Base-by-base conservation (phyloP, 2,329 filamentous ascomycete species). In the Xylariaceae sp. region DNA sequence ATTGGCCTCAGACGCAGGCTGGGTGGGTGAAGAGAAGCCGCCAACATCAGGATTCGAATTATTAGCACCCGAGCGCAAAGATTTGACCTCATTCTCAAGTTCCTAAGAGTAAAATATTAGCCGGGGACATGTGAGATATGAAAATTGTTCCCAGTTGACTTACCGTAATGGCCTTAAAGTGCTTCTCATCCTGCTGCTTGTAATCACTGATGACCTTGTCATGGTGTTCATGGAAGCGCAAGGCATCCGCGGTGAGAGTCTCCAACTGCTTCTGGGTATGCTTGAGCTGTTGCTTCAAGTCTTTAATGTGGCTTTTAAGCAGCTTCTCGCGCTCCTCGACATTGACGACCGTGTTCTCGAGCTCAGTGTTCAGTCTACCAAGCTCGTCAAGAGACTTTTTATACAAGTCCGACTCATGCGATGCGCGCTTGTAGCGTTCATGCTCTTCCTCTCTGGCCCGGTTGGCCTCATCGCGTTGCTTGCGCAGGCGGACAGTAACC, bases 81-180 rank as follows among this genome's bases (percentile, higher is more conserved):
- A n/a, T 31, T 59, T 57, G 3, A 61, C 45, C 49, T 63, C 55
- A 17, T 54, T 50, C 55, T 61, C 55, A 2, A 71, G 63, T 11
- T 44, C 44, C 70, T 71, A 31, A 17, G 19, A 46, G 31, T 9
- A 7, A 8, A 6, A 26, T 24, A 31, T 62, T 62, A 64, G 43
- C 11, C 40, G 16, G 19, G 9, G 4, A 24, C 11, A 23, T 9
- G 33, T 23, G 5, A n/a, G 36, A 7, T n/a, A 8, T 40, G 11
- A 9, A 44, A 21, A 9, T 23, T 11, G 2, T 11, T n/a, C 7
- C 21, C n/a, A 5, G 19, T 21, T 29, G 6, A 60, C 68, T 60
- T 65, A 71, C 70, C 29, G 63, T 56, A 21, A 71, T 56, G 9
- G 62, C 51, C n/a, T 61, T 45, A 31, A 44, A 57, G 8, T 67